These are phyloP conservation scores for Gossypium aridum DNA, from an alignment of 441 rosid genomes.

Conservation along the genomic window DNA sequence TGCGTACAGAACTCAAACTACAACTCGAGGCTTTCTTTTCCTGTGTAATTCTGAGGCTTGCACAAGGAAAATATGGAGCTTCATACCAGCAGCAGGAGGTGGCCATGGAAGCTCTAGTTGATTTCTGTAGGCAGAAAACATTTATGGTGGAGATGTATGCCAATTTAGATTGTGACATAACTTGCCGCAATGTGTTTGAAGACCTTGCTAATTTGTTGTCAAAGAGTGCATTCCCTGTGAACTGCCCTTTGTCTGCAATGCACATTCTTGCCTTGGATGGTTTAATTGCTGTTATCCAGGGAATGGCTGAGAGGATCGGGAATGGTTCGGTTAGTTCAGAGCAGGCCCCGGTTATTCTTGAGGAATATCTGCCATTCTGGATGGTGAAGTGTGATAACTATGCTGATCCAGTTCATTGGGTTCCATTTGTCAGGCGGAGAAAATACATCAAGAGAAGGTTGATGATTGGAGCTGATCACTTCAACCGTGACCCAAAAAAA, in stretches of 20 bases:
- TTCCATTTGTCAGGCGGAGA: constrained; percentile 62
- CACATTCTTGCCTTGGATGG: constrained; percentile 78
- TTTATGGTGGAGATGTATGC: constrained; percentile 87
- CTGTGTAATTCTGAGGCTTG: constrained; percentile 72
- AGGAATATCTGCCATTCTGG: constrained; percentile 77
- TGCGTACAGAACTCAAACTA: constrained; percentile 61
- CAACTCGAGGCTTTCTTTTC: constrained; percentile 84
- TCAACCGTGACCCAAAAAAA: constrained; percentile 76
- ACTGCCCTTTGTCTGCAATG: constrained; percentile 74
- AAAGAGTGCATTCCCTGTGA: constrained; percentile 76
- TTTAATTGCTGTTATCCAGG: constrained; percentile 63
- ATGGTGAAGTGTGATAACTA: constrained; percentile 67
- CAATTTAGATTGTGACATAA: constrained; percentile 73
- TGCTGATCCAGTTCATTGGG: constrained; percentile 61
- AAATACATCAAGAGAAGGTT: constrained; percentile 68
- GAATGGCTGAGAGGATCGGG: constrained; percentile 78
- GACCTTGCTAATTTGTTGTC: constrained; percentile 72
- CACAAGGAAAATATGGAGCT: constrained; percentile 69
- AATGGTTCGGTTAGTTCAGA: constrained; percentile 49
- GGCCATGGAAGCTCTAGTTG: constrained; percentile 79
- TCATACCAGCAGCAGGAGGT: constrained; percentile 78
- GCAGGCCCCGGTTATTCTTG: constrained; percentile 53
- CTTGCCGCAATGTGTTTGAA: constrained; percentile 73
- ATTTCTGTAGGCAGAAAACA: constrained; percentile 69
- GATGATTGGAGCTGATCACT: constrained; percentile 84